Base-by-base conservation (phyloP, 2,329 filamentous ascomycete genomes). In the Purpureocillium takamizusanense region DNA sequence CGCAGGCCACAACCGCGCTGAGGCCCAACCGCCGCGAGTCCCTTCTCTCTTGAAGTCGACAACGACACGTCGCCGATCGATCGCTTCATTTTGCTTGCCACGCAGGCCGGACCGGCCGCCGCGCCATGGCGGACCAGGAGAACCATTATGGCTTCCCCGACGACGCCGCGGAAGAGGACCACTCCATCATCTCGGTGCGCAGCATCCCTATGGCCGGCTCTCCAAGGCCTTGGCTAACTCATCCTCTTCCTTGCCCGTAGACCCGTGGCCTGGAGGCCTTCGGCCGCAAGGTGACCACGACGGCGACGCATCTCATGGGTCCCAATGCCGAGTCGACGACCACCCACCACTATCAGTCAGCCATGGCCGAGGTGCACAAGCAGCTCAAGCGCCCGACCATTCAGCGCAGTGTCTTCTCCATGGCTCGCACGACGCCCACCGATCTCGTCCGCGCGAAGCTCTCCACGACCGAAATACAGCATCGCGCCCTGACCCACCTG, bases 401-500 rank as follows among this genome's bases (percentile, higher is more conserved):
- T 32, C 92, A 97, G 65, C 81, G 87, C 54, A 86, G 82, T 58
- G 82, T 98, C 57, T 94, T 97, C 61, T 84, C 87, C 44, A 83
- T 97, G 64, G 82, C 90, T 37, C 83, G 83, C 62, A 90, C 89
- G 10, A 88, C 86, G 3, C 92, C 92, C n/a, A 86, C 87, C 48
- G 90, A 98, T 56, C 72, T 98, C 37, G 86, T 97, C 50, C 86
- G 92, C 50, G 90, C 86, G 43, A 90, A 84, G 56, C 80, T 98
- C 51, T 95, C 88, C 31, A 84, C 86, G 15, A 72, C 78, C 48
- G 92, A 98, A 66, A 97, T 97, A 51, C 88, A 95, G 62, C 89
- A 94, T 51, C 85, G 92, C 48, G 92, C 92, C 35, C 67, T 97
- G 40, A 81, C 87, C 33, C 89, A 85, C 56, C 71, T 98, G 28